These are phyloP conservation scores for Globisporangium radiosum DNA, from an alignment of 352 stramenopile genomes.

Conservation along the genomic window DNA sequence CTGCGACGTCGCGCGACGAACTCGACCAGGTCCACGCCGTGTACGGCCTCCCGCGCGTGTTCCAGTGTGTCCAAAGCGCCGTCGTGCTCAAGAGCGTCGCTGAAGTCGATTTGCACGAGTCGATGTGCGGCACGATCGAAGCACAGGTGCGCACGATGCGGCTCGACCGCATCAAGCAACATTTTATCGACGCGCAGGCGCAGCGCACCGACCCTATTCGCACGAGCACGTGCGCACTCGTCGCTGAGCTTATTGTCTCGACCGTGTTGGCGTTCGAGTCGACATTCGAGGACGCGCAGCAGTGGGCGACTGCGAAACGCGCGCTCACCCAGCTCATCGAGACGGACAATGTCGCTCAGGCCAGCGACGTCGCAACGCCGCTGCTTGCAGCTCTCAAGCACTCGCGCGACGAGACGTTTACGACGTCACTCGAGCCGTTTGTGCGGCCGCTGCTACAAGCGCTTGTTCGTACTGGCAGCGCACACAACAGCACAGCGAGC, in stretches of 20 bases:
- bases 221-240: conserved; percentile 17
- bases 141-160: conserved; percentile 37
- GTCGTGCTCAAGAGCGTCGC: conserved; percentile 49
- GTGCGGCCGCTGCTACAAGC: conserved; percentile 8
- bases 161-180: conserved; percentile 41
- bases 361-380: not conserved
- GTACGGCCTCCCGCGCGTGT: conserved; percentile 43
- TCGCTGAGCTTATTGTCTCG: conserved; percentile 39
- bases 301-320: conserved; percentile 23
- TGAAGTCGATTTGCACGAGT: conserved; percentile 56
- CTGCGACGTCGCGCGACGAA: conserved; percentile 22
- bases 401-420: conserved; percentile 13
- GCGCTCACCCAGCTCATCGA: conserved; percentile 7
- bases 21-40: conserved; percentile 38
- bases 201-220: conserved; percentile 16
- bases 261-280: conserved; percentile 53
- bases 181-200: conserved; percentile 25
- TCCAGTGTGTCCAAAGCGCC: conserved; percentile 49
- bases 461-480: not conserved
- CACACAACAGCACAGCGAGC: not conserved
- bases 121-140: conserved; percentile 46
- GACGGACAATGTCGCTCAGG: not conserved
- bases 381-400: conserved; percentile 12
- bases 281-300: conserved; percentile 20
- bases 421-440: conserved; percentile 9